Base-by-base conservation (phyloP, 305 asterid genomes). In the Fraxinus ornus region DNA sequence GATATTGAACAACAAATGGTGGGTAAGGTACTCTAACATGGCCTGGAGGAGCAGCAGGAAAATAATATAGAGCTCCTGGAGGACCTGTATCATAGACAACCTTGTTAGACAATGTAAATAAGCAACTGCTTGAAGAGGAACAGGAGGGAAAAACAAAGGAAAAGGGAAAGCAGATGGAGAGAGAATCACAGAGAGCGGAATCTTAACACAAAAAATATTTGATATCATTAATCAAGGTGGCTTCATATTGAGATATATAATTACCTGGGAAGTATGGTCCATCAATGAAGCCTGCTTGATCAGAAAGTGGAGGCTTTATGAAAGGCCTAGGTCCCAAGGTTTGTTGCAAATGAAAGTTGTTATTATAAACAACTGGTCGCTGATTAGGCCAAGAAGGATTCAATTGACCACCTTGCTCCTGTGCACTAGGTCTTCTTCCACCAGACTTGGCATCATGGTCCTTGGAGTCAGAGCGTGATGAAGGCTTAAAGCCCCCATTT, bases 201-300 rank as follows among this genome's bases (percentile, higher is more conserved):
- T 47, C 78, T 37, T 17, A 73, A 36, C 4, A 60, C 0, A 77
- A 72, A 35, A 33, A 62, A 76, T 7, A 72, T 28, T 62, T 21
- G 12, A 33, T 57, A 15, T 30, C 55, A 57, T 47, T 47, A 22
- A 75, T 26, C 6, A 70, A 77, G 15, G 68, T 24, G 39, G 78
- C 71, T 60, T 37, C 85, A 80, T 15, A 80, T 21, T 41, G 30
- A 76, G 52, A 74, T 17, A 80, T 26, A 75, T 76, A 80, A 83
- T 78, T 91, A 95, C 98, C 98, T 80, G 88, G 90, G 78, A 90
- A 87, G 84, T 86, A 84, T 79, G 91, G 84, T 26, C 94, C 93
- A 82, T 91, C 93, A 79, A 89, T 80, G 86, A 85, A 89, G 62
- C 95, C 92, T 6, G 92, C 78, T 36, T 91, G 91, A 83, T 85